Percentiles rank a stretch among this genome's conserved stretches.
Conservation (phyloP, 495 filamentous ascomycete species). For the Aspergillus leporis region DNA sequence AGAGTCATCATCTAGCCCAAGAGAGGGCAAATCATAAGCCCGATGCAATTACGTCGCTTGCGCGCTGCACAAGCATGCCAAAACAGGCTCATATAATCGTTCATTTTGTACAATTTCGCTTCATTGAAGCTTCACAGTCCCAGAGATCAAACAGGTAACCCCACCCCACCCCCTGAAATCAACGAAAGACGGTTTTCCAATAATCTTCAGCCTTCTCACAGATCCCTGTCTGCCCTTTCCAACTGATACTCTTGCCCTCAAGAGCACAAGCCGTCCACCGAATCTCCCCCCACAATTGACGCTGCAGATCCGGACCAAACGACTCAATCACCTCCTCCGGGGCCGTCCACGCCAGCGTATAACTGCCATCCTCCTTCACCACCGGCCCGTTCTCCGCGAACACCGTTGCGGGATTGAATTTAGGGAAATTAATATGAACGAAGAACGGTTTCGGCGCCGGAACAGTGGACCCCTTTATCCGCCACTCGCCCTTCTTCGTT, state of each 20-base stretch:
- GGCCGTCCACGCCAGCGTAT: slow-evolving; percentile 23
- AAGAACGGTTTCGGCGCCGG: slow-evolving; percentile 33
- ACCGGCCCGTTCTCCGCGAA: slow-evolving; percentile 15
- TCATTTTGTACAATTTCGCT: too few species aligned
- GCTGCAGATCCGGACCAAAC: slow-evolving; percentile 45
- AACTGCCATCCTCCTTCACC: background rate
- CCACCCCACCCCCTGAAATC: too few species aligned
- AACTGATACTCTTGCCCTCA: slow-evolving; percentile 23
- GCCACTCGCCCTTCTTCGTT: slow-evolving; percentile 21
- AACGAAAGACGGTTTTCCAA: slow-evolving; percentile 23
- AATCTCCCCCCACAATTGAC: slow-evolving; percentile 37
- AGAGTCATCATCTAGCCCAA: too few species aligned
- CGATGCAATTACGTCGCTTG: too few species aligned
- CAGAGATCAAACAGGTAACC: too few species aligned
- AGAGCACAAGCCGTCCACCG: slow-evolving; percentile 32
- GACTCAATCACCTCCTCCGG: slow-evolving; percentile 20
- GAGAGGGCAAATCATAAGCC: too few species aligned
- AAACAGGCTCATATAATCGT: too few species aligned
- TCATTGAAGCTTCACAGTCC: too few species aligned
- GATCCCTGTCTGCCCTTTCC: slow-evolving; percentile 21
- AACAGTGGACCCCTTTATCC: slow-evolving; percentile 19
- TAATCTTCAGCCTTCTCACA: slow-evolving; percentile 20
- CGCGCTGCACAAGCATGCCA: too few species aligned
- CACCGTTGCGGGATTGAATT: slow-evolving; percentile 38
- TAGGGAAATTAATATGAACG: slow-evolving; percentile 42